These are phyloP conservation scores for Tephrocybe sp. DNA, from an alignment of 768 basidiomycete genomes.

Conservation along the genomic window DNA sequence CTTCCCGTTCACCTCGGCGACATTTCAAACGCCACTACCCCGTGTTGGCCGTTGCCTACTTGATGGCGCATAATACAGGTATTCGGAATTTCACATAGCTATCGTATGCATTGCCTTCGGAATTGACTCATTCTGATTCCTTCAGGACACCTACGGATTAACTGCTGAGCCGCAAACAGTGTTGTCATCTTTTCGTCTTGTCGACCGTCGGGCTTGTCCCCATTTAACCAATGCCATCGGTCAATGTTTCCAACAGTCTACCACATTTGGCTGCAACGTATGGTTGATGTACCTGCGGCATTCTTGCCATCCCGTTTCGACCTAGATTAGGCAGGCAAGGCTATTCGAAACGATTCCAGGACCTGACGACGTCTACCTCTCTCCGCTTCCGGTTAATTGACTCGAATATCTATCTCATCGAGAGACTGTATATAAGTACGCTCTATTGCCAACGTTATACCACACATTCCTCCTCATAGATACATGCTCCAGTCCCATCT, in stretches of 20 bases:
- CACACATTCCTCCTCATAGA: conserved; percentile 9
- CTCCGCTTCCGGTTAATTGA: conserved; percentile 17
- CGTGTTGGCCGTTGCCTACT: conserved; percentile 1
- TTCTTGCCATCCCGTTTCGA: conserved; percentile 27
- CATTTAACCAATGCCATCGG: conserved; percentile 13
- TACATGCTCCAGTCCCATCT: conserved; percentile 56
- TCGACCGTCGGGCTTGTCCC: conserved; percentile 11
- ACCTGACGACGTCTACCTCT: conserved; percentile 20
- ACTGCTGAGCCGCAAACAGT: conserved; percentile 2
- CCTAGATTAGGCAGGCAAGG: conserved; percentile 29
- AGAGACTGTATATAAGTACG: conserved; percentile 11
- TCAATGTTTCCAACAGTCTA: conserved; percentile 11
- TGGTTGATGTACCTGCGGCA: conserved; percentile 14
- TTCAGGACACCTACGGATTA: not conserved
- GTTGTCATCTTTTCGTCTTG: conserved; percentile 5
- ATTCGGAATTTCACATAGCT: not conserved
- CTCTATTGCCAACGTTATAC: not conserved
- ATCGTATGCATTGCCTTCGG: conserved; percentile 10
- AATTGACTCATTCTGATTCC: conserved; percentile 14
- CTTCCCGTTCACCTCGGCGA: conserved; percentile 1
- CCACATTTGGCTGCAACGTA: conserved; percentile 9
- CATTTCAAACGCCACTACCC: not conserved
- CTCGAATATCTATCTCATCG: conserved; percentile 17
- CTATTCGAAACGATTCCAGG: conserved; percentile 31
- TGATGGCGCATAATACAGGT: not conserved